Conservation (phyloP, 2,329 filamentous ascomycete species). For the Zasmidium citrigriseum region DNA sequence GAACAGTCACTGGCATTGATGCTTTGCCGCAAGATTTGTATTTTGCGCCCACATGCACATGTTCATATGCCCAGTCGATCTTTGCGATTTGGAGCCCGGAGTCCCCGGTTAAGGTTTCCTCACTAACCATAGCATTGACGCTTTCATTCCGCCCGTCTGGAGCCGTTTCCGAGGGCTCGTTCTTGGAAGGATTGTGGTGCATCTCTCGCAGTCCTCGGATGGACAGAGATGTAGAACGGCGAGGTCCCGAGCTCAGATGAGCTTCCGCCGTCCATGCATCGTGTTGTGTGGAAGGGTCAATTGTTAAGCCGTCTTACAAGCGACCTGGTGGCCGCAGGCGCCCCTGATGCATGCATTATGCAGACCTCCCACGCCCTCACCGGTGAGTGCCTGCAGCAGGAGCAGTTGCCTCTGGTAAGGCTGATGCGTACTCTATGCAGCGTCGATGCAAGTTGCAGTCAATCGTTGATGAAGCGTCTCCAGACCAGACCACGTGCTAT, state of each 20-base stretch:
- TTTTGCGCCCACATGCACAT: not conserved
- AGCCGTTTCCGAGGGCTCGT: not conserved
- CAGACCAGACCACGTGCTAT: not conserved
- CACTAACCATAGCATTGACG: not conserved
- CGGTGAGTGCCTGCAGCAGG: slow-evolving; percentile 6
- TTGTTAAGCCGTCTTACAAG: not conserved
- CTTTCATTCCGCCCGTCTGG: not conserved
- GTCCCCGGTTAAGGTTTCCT: not conserved
- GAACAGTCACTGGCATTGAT: not conserved
- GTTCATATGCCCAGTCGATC: not conserved
- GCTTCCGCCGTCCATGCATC: not conserved
- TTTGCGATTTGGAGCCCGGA: not conserved
- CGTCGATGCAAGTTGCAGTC: not conserved
- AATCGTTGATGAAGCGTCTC: not conserved
- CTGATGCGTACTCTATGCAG: not conserved
- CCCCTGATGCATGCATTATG: not conserved
- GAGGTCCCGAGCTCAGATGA: not conserved
- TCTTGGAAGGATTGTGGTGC: not conserved
- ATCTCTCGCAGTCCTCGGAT: no score
- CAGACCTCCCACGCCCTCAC: not conserved
- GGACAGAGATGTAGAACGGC: not conserved
- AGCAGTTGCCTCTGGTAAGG: not conserved
- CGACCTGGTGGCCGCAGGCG: not conserved
- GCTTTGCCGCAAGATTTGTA: not conserved
- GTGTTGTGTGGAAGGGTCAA: not conserved